Conservation (phyloP, 768 basidiomycete species). For the Termitomyces titanicus region DNA sequence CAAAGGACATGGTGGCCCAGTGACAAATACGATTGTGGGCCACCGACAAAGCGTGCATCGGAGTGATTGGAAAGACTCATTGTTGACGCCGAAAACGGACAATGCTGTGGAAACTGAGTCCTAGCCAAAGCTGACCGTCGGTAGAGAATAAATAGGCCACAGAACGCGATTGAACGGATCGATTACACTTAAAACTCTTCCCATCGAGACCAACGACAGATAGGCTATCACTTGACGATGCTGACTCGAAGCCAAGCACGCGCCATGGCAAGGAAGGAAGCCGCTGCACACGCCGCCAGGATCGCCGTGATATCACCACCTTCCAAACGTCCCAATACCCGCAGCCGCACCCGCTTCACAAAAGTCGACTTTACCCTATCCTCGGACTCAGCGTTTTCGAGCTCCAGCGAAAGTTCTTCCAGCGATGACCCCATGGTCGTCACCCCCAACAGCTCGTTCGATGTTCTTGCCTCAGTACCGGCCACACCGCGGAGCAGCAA, state of each 20-base stretch:
- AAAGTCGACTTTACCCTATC: neutral
- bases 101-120: neutral
- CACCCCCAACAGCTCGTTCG: conserved; percentile 5
- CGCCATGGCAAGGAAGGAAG: neutral
- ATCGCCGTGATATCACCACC: neutral
- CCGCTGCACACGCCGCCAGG: neutral
- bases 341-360: neutral
- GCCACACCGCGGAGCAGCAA: conserved; percentile 3
- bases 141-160: neutral
- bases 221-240: conserved; percentile 2
- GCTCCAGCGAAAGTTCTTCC: conserved; percentile 1
- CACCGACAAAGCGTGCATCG: neutral
- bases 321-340: neutral
- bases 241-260: conserved; percentile 13
- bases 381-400: conserved; percentile 1
- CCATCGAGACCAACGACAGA: neutral
- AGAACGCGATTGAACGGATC: neutral
- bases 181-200: neutral
- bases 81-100: neutral
- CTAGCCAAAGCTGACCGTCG: neutral
- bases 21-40: neutral
- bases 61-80: neutral
- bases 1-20: neutral
- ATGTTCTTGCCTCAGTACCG: neutral
- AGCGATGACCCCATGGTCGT: neutral